These are phyloP conservation scores for Xylaria cubensis DNA, from an alignment of 495 filamentous ascomycete species.

Conservation along the genomic window DNA sequence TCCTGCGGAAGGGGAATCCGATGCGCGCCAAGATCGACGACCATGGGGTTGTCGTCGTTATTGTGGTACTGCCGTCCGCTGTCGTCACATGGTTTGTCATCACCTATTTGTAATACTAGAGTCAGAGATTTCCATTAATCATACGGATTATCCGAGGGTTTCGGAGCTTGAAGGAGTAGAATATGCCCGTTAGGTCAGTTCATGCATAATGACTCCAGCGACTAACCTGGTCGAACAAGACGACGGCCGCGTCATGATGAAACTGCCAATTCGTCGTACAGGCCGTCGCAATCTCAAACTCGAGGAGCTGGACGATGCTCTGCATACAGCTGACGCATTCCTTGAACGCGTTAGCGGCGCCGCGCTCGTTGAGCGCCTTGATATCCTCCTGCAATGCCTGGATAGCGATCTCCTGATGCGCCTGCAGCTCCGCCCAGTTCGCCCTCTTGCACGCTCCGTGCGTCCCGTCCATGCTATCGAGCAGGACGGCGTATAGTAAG, in stretches of 20 bases:
- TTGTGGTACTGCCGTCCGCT: not conserved
- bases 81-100: slow-evolving; percentile 40
- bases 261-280: slow-evolving; percentile 53
- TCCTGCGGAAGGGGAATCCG: slow-evolving; percentile 37
- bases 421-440: slow-evolving; percentile 45
- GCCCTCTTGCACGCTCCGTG: slow-evolving; percentile 37
- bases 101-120: slow-evolving; percentile 21
- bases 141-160: too few relatives aligned
- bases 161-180: too few relatives aligned
- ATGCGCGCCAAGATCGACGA: slow-evolving; percentile 42
- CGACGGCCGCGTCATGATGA: slow-evolving; percentile 57
- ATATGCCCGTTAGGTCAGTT: too few relatives aligned
- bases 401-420: slow-evolving; percentile 50
- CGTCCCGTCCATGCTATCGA: slow-evolving; percentile 28
- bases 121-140: too few relatives aligned
- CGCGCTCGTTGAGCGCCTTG: slow-evolving; percentile 44
- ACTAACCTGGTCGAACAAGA: slow-evolving; percentile 49
- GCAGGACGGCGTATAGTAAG: slow-evolving; percentile 51
- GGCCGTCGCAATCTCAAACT: slow-evolving; percentile 54
- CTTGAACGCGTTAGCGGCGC: slow-evolving; percentile 36
- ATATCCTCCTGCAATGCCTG: slow-evolving; percentile 50
- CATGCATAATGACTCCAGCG: too few relatives aligned
- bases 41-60: slow-evolving; percentile 2
- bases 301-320: slow-evolving; percentile 59
- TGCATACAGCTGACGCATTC: slow-evolving; percentile 48